Conservation (phyloP, 1,139 yeast species). For the Candida anutae region DNA sequence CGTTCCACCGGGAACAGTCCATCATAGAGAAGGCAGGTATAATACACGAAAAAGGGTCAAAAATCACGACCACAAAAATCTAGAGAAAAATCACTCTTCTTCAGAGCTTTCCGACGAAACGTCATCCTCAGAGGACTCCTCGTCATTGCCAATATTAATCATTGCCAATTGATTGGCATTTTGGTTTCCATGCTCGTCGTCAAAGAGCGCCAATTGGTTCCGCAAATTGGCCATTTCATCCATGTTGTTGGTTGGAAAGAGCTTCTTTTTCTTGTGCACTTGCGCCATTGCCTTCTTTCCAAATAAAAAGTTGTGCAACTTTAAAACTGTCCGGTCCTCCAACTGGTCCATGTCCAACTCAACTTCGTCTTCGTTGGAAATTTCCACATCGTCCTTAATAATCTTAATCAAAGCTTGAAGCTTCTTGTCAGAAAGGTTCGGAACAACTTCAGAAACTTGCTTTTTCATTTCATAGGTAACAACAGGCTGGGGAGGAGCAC, state of each 20-base stretch:
- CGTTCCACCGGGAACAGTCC: too few species aligned
- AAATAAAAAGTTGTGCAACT: constrained; percentile 73
- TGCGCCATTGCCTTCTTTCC: constrained; percentile 41
- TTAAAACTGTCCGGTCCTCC: constrained; percentile 76
- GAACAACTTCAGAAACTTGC: constrained; percentile 82
- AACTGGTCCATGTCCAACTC: constrained; percentile 94
- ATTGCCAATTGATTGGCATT: constrained; percentile 14
- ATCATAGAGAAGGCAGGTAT: too few species aligned
- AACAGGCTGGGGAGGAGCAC: constrained; percentile 22
- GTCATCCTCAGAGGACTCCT: constrained; percentile 25
- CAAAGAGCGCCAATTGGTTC: constrained; percentile 74
- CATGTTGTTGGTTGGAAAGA: constrained; percentile 53
- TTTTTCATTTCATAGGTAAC: constrained; percentile 96
- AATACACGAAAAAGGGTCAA: too few species aligned
- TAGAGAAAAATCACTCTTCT: constrained; percentile 59
- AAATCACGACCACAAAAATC: too few species aligned
- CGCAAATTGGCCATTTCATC: constrained; percentile 80
- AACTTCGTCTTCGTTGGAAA: constrained; percentile 73
- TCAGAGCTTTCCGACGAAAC: constrained; percentile 55
- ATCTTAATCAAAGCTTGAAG: constrained; percentile 78
- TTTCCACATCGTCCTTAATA: constrained; percentile 77
- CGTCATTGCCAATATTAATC: constrained; percentile 21
- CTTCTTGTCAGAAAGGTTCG: constrained; percentile 70
- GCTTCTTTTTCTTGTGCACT: constrained; percentile 36
- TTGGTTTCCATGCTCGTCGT: constrained; percentile 31